Evolutionary conservation across 441 rosid species (phyloP), one percentile per base, ranked within the genome.

Genomic region (Pelargonium australe): DNA sequence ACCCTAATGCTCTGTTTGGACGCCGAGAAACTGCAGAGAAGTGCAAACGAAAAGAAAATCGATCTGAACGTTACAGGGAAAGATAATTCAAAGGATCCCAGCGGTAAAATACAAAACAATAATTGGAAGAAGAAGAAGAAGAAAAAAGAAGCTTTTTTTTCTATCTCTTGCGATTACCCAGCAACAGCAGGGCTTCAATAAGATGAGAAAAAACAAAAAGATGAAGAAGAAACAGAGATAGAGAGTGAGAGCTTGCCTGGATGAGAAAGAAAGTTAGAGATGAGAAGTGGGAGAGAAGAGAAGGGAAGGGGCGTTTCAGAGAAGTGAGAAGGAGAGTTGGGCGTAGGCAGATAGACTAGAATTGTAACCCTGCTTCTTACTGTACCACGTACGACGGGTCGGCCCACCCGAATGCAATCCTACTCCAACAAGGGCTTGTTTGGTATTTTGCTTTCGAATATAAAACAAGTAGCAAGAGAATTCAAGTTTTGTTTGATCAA

Each of bases 241-340:
- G 68, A 68, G 60, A 76, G 55, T 76, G 65, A 72, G 67, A 79
- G 65, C 82, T 80, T 78, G 80, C 91, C 89, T 80, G 73, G 68
- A 66, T 70, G 43, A 64, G 14, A 65, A 28, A 47, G 31, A 12
- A 63, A 68, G 19, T 53, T 68, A 64, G 80, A 68, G 63, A 62
- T 1, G 41, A 20, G 66, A 63, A 3, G 57, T 16, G 47, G 17
- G 40, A 55, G 69, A 68, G 64, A 68, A 66, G 47, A 12, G 19
- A 58, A 28, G 70, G 43, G n/a, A 13, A 44, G 14, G 17, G n/a
- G 57, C 70, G 31, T 28, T 68, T 45, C 69, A 65, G 74, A 28
- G 65, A n/a, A 41, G 73, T 12, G 66, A 28, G 34, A 28, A 28
- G 34, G 2, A 28, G 1, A 28, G 34, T 28, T 28, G 34, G 34